Base-by-base conservation (phyloP, 2,329 filamentous ascomycete species). In the Neofusicoccum laricinum region DNA sequence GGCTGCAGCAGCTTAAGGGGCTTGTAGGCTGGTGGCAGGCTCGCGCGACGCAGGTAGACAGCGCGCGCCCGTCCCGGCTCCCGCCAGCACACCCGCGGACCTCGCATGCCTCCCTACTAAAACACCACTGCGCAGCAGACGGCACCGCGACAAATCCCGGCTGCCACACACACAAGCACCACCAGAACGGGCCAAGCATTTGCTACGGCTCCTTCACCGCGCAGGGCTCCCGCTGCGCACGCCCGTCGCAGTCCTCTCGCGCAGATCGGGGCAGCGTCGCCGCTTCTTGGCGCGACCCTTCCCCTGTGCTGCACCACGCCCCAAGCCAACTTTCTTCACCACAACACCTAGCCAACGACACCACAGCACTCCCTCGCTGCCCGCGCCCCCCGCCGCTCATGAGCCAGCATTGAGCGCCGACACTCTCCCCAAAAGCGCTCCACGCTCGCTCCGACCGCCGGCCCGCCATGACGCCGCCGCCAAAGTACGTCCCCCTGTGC, bases 261-360 rank as follows among this genome's bases (percentile, higher is more conserved):
- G 55, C 55, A 59, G 55, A 59, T 59, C 55, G 55, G 55, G 55
- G 53, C 61, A 46, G 43, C 61, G 49, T 63, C 61, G 59, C 34
- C 49, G 61, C 61, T 63, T 63, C 61, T 63, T 63, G 61, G 61
- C 61, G 61, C 49, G 61, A 55, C 61, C 61, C 61, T 63, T 63
- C 61, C 61, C 61, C 61, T 63, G 61, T 63, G 61, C 61, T 51
- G 61, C 61, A 53, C 50, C 40, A 53, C 48, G 61, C 40, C 40
- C 61, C 49, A 63, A 43, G 61, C 61, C 61, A 63, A 63, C 61
- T 53, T 63, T 63, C 61, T 63, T 59, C 53, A 58, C 53, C 53
- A 25, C 46, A 32, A 43, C 61, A 53, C 49, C 14, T 40, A 32
- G n/a, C 40, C 32, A 30, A 15, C 61, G 36, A 43, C 62, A 32